Base-by-base conservation (phyloP, 2,329 filamentous ascomycete genomes). In the Huntiella omanensis region DNA sequence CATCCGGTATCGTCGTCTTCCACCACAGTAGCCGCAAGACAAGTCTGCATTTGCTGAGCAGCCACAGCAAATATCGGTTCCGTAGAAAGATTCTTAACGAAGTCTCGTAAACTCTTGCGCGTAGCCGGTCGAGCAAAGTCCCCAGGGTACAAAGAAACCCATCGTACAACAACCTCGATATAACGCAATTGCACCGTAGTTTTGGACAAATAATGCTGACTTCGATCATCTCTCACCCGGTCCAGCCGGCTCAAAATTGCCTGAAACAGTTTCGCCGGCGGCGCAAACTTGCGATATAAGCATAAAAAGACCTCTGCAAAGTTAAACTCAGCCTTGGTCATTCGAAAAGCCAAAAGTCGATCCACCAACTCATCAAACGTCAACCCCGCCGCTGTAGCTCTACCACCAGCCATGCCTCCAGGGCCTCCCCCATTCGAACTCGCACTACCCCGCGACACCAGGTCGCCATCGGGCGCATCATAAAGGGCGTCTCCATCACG, bases 1-100 rank as follows among this genome's bases (percentile, higher is more conserved):
- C 91, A 98, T 10, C 82, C 78, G 0, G 82, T 82, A 58, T 98
- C 88, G 55, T 96, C 91, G 57, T 96, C 87, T 55, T 93, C 83
- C 4, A 75, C 67, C 1, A 86, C 78, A 49, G 68, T 69, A 43
- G 71, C 68, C 40, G 87, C 81, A 12, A 96, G 66, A 54, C 83
- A 78, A n/a, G 72, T 70, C 15, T 77, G 73, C 63, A 98, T 91
- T 57, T 95, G 85, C 54, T 83, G 80, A 3, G 85, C 83, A 3
- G 87, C 84, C 13, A 83, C 77, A 15, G 83, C 77, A 60, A 92
- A 94, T 43, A 92, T 81, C 7, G 83, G 78, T 52, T 83, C 82
- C 4, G 71, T 73, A 16, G 83, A 73, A n/a, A 96, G 65, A 36
- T 78, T 72, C 13, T 67, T 63, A 33, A 93, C 79, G 55, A 98